Evolutionary conservation across 495 filamentous ascomycete genomes (phyloP).

Genomic region (Platismatia glauca): DNA sequence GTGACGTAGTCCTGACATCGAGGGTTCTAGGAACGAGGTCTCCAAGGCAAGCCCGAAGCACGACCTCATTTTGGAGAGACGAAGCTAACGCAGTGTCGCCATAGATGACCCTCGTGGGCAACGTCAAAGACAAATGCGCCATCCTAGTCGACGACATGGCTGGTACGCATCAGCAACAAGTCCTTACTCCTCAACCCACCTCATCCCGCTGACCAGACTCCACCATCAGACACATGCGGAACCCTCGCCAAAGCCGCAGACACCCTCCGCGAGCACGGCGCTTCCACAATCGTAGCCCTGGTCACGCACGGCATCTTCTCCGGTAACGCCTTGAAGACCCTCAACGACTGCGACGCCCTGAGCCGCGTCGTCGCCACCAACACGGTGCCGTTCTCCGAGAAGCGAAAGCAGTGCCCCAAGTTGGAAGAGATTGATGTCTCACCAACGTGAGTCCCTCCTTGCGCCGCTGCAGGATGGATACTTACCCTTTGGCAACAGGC

Average conservation of each 20-base stretch:
- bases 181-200: too few relatives aligned
- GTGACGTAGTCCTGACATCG: background rate
- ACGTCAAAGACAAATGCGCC: constrained; percentile 51
- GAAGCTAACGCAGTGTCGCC: background rate
- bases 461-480: background rate
- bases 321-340: constrained; percentile 80
- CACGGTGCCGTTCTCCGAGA: constrained; percentile 85
- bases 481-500: background rate
- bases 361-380: constrained; percentile 86
- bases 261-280: constrained; percentile 82
- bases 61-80: background rate
- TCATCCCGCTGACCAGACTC: constrained; percentile 49
- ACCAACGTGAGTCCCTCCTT: constrained; percentile 47
- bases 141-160: constrained; percentile 74
- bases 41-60: background rate
- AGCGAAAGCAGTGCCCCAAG: constrained; percentile 66
- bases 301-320: constrained; percentile 94
- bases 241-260: constrained; percentile 89
- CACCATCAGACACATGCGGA: constrained; percentile 69
- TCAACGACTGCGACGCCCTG: constrained; percentile 70
- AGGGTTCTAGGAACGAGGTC: background rate
- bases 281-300: constrained; percentile 80
- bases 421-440: constrained; percentile 89
- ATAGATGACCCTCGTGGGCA: constrained; percentile 78
- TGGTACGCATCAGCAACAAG: constrained; percentile 24